Percentiles rank a stretch among this genome's conserved stretches.
These are phyloP conservation scores for Melampsora allii-populina DNA, from an alignment of 1,284 basidiomycete species.

Conservation along the genomic window DNA sequence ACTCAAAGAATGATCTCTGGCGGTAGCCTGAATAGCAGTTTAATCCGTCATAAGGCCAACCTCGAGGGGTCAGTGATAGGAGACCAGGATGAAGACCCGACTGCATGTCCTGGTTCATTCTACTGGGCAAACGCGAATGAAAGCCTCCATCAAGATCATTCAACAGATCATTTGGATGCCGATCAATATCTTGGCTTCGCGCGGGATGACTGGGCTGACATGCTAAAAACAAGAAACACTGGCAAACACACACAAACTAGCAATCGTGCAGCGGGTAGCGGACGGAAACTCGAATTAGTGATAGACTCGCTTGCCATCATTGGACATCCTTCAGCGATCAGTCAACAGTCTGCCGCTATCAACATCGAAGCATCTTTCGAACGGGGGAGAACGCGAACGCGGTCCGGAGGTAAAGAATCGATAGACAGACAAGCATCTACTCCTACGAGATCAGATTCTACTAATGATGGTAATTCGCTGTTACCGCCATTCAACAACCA, in stretches of 20 bases:
- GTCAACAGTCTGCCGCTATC: conserved; percentile 8
- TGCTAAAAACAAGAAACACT: conserved; percentile 19
- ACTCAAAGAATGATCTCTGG: not conserved
- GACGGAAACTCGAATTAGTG: conserved; percentile 34
- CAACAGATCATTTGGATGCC: not conserved
- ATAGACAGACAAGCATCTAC: conserved; percentile 5
- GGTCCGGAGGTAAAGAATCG: conserved; percentile 20
- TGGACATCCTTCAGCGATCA: conserved; percentile 33
- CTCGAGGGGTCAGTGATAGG: not conserved
- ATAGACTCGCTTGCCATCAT: conserved; percentile 41
- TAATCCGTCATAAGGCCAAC: not conserved
- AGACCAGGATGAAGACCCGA: conserved; percentile 17
- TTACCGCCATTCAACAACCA: not conserved
- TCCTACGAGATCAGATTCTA: too few relatives aligned
- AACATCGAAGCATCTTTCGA: conserved; percentile 22
- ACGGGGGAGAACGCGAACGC: conserved; percentile 37
- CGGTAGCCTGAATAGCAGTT: not conserved
- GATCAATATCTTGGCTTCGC: conserved; percentile 34
- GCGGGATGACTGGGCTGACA: conserved; percentile 38
- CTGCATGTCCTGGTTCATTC: conserved; percentile 2
- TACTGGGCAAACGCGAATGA: conserved; percentile 14
- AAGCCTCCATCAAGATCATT: not conserved
- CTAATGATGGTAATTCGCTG: not conserved
- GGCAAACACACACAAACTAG: conserved; percentile 11
- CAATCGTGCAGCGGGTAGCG: not conserved